phyloP scores from a whole-genome alignment of 2,329 filamentous ascomycete genomes.

The Trichoderma sp. region DNA sequence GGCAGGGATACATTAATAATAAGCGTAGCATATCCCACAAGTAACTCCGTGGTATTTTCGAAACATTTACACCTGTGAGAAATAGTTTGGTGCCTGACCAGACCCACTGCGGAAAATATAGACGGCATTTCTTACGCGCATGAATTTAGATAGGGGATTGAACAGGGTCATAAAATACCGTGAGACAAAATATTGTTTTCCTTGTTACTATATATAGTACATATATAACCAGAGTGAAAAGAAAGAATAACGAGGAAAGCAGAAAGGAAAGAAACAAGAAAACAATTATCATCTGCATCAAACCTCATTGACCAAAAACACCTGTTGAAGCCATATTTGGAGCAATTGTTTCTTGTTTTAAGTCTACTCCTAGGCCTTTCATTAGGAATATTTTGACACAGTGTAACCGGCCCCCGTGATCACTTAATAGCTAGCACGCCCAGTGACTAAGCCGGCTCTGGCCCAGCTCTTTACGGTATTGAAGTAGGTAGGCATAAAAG shows the following conservation, averaged over 20 bases:
- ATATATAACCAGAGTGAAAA: not conserved
- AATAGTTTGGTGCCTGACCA: not conserved
- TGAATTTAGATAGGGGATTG: not conserved
- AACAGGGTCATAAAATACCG: rapidly evolving
- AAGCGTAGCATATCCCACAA: not conserved
- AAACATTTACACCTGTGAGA: not conserved
- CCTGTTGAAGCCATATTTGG: not conserved
- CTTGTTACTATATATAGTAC: too few relatives aligned
- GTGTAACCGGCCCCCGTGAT: not conserved
- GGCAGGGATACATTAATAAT: not conserved
- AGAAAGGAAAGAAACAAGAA: not conserved
- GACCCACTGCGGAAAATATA: not conserved
- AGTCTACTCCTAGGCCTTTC: not conserved
- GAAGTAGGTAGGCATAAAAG: too few relatives aligned
- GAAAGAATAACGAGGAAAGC: not conserved
- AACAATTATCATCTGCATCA: not conserved
- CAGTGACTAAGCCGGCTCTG: not conserved
- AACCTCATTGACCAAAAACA: not conserved
- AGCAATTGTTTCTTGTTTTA: not conserved
- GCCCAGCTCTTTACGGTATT: too few relatives aligned
- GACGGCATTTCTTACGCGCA: not conserved
- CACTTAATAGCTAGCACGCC: not conserved
- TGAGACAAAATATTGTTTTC: not conserved
- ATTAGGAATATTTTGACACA: not conserved
- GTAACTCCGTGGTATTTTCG: not conserved